Evolutionary conservation across 2,329 filamentous ascomycete species (phyloP), one percentile per base, ranked within the genome.

Genomic region (Penicillium sp.): DNA sequence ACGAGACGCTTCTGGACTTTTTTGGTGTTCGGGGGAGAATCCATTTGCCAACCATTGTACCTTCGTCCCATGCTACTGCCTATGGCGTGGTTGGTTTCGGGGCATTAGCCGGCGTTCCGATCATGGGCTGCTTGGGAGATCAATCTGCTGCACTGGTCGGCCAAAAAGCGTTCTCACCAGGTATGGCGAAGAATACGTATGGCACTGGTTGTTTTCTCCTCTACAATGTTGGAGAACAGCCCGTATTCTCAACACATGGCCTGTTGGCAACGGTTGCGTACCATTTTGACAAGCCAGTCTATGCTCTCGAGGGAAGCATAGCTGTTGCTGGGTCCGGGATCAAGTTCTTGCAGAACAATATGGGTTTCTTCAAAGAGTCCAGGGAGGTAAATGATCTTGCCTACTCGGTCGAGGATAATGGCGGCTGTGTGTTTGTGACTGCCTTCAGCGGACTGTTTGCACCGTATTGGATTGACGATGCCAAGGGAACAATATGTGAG

Each of bases 391-490:
- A 81, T 60, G 83, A 86, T 50, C 75, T 89, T 24, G 86, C 86
- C 4, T 80, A 79, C 49, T 84, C 81, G 0, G 86, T 89, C 2
- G 71, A 81, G 42, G 88, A 96, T 69, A 95, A 89, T 58, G 92
- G 91, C 47, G 92, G 92, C 9, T 88, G 92, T 49, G 85, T 93
- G 11, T 87, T 96, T 67, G 92, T 96, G 51, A 96, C 92, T 6
- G 92, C 91, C 1, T 96, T 96, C 71, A 92, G 88, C 70, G 92
- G 92, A 43, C 82, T 96, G 2, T 96, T 96, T 71, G 92, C 92
- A 1, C 92, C 92, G 0, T 96, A 96, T 74, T 96, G 92, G 92
- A 92, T 96, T 59, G 91, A 95, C 70, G 90, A 95, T 73, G 91
- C 91, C n/a, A 88, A 92, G 71, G 92, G 92, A 50, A 96, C 91